Evolutionary conservation across 768 basidiomycete genomes (phyloP).

Genomic region (Gymnopilus dilepis): DNA sequence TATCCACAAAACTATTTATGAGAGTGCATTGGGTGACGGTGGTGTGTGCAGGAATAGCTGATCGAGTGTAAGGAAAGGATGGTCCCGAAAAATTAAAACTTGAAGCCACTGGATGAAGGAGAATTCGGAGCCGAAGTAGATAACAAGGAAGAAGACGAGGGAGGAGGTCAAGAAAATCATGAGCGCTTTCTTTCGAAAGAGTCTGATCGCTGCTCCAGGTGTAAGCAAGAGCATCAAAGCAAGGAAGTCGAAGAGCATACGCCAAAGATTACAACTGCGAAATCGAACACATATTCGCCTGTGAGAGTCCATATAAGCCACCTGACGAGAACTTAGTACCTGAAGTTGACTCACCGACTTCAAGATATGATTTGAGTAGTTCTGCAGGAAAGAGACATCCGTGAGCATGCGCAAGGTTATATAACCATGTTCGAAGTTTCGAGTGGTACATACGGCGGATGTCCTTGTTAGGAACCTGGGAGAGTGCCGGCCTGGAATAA

Average conservation of each 20-base stretch:
- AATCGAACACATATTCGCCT: conserved; percentile 90
- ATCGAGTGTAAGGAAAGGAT: background rate
- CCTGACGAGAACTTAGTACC: background rate
- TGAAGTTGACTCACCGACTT: conserved; percentile 60
- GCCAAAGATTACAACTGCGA: conserved; percentile 83
- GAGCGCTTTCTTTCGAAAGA: conserved; percentile 71
- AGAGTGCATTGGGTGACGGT: too few species aligned
- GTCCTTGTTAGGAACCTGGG: conserved; percentile 87
- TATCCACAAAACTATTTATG: background rate
- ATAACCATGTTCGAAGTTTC: too few species aligned
- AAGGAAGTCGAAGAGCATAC: conserved; percentile 48
- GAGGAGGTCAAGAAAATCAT: conserved; percentile 5
- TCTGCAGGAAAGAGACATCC: conserved; percentile 50
- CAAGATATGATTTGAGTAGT: conserved; percentile 76
- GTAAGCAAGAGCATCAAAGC: background rate
- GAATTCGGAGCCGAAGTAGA: conserved; percentile 2
- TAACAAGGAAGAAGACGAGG: background rate
- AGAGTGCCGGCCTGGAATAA: conserved; percentile 65
- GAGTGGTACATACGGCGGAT: conserved; percentile 73
- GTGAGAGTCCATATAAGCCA: background rate
- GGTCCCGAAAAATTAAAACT: background rate
- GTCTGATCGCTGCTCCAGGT: conserved; percentile 58
- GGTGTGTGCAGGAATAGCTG: too few species aligned
- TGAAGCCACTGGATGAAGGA: background rate
- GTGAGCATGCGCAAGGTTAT: too few species aligned